Conservation (phyloP, 106 monocot species). For the Chionographis japonica region DNA sequence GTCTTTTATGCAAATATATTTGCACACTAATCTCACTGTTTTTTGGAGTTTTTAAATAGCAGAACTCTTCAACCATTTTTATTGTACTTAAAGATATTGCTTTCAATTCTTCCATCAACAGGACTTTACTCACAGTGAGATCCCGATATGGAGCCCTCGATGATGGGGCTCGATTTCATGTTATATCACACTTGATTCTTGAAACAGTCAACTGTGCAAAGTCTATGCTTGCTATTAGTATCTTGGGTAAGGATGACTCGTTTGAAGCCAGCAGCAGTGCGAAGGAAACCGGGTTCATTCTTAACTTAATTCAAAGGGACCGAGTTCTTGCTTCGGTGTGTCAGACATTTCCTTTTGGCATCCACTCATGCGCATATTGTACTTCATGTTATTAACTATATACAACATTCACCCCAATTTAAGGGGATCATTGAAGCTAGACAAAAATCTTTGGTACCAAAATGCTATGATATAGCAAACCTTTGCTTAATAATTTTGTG, state of each 20-base stretch:
- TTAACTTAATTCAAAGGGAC: conserved; percentile 75
- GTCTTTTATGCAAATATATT: too few species aligned
- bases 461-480: too few species aligned
- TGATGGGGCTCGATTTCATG: conserved; percentile 79
- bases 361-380: too few species aligned
- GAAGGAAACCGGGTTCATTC: conserved; percentile 56
- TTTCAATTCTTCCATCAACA: conserved; percentile 10
- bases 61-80: background rate
- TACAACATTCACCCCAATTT: too few species aligned
- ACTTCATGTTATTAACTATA: too few species aligned
- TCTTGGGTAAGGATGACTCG: conserved; percentile 55
- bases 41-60: too few species aligned
- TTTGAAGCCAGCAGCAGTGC: conserved; percentile 42
- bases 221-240: conserved; percentile 63
- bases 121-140: conserved; percentile 66
- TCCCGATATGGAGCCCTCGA: conserved; percentile 39
- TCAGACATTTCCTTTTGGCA: background rate
- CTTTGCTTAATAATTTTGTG: background rate
- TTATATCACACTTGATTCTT: conserved; percentile 74
- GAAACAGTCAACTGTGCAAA: conserved; percentile 72
- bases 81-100: background rate
- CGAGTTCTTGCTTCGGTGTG: conserved; percentile 67
- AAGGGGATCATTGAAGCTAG: too few species aligned
- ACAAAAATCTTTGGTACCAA: too few species aligned
- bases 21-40: too few species aligned